Evolutionary conservation across 371 early-diverging fungal genomes (phyloP), one percentile per base, ranked within the genome.

Genomic region (Mycotypha africana): DNA sequence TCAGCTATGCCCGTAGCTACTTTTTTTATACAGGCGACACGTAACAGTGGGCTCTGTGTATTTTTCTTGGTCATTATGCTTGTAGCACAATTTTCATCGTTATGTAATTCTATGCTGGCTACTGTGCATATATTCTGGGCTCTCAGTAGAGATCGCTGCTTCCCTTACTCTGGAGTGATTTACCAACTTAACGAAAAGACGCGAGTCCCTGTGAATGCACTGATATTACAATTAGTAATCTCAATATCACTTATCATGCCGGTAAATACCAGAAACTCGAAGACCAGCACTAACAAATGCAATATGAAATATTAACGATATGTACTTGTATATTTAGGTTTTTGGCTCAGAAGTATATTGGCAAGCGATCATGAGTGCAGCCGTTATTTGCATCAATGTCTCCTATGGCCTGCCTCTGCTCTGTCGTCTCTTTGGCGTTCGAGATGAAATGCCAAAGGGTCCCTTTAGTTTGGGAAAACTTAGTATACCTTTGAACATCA

Each of bases 31-130:
- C 46, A 32, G 2, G 50, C 58, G 2, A 60, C 56, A 11, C 49
- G 38, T 14, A 49, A 47, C 31, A 36, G 33, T 3, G 31, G 31
- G 0, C 19, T 63, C 2, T 40, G 53, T 16, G 46, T 45, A 15
- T 63, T 63, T 36, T 56, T 63, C 14, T 39, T 63, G 44, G 44
- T 63, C 1, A 56, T 63, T 17, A 31, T 59, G n/a, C 26, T 59
- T 3, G 15, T 63, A 2, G 41, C 49, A 20, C 60, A 63, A 47
- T 42, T 63, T 7, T 52, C 53, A 1, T 59, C 60, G 4, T 43
- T 60, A 17, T 56, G 56, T 49, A 59, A 63, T 9, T 55, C 45
- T 1, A 43, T 55, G 1, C 24, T 59, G 9, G 60, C 56, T 8
- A 34, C 38, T 9, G 52, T 45, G 55, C n/a, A n/a, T n/a, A n/a